These are phyloP conservation scores for Yamadazyma siamensis DNA, from an alignment of 1,139 yeast species.

Conservation along the genomic window DNA sequence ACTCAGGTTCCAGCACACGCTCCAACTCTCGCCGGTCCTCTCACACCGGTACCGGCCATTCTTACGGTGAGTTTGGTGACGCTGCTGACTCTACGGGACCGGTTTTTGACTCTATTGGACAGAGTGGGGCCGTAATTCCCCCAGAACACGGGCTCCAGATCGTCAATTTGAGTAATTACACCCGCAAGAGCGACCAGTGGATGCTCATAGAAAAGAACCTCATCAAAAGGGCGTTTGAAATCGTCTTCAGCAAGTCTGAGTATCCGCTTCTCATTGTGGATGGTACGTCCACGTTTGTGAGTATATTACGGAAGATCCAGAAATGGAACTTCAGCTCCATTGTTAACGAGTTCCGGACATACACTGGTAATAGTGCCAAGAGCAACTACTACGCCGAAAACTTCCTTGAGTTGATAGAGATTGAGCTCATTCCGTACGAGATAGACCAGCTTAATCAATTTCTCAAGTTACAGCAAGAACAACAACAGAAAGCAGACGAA, in stretches of 20 bases:
- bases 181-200: constrained; percentile 53
- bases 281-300: constrained; percentile 74
- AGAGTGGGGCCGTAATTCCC: constrained; percentile 3
- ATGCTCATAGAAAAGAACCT: constrained; percentile 65
- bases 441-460: constrained; percentile 27
- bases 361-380: constrained; percentile 61
- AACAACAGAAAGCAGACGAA: constrained; percentile 3
- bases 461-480: constrained; percentile 10
- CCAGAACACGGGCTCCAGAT: constrained; percentile 11
- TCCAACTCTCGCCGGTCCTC: constrained; percentile 4
- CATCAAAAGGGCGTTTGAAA: constrained; percentile 53
- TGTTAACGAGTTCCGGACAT: constrained; percentile 78
- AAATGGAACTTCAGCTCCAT: constrained; percentile 87
- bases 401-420: constrained; percentile 67
- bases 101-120: constrained; percentile 3
- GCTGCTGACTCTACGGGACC: constrained; percentile 3
- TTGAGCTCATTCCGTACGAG: constrained; percentile 49
- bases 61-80: no score
- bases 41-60: constrained; percentile 4
- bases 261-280: constrained; percentile 77
- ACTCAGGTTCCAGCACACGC: constrained; percentile 5
- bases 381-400: constrained; percentile 74
- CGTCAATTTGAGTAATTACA: constrained; percentile 12
- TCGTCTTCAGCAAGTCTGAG: constrained; percentile 59
- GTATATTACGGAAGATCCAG: constrained; percentile 75